Conservation (phyloP, 2,329 filamentous ascomycete genomes). For the Pestalotiopsis sp. region DNA sequence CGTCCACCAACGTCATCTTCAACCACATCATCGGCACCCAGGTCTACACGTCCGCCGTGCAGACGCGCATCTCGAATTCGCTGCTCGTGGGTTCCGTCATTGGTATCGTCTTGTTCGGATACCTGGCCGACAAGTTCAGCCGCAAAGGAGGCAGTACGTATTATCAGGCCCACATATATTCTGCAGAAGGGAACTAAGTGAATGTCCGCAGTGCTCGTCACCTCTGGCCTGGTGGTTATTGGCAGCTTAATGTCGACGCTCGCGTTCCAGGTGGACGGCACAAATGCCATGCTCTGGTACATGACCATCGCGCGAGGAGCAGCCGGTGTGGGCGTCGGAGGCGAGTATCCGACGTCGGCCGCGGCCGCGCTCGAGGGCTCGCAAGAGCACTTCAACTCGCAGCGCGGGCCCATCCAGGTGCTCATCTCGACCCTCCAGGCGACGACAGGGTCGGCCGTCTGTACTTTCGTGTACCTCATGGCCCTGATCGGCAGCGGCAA, state of each 20-base stretch:
- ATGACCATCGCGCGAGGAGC: conserved; percentile 37
- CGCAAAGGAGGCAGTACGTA: conserved; percentile 28
- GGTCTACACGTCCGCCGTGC: conserved; percentile 28
- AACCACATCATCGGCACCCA: conserved; percentile 26
- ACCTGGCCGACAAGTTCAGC: conserved; percentile 30
- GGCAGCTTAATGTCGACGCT: conserved; percentile 36
- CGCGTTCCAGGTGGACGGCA: conserved; percentile 32
- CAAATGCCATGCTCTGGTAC: conserved; percentile 36
- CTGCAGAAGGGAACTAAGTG: not conserved
- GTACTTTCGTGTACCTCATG: conserved; percentile 36
- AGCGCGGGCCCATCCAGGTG: conserved; percentile 35
- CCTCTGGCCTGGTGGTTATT: conserved; percentile 30
- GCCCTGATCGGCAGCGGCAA: conserved; percentile 35
- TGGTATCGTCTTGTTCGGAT: conserved; percentile 34
- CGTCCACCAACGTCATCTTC: conserved; percentile 34
- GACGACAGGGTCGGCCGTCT: conserved; percentile 31
- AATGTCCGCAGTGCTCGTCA: conserved; percentile 23
- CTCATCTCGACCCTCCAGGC: conserved; percentile 37
- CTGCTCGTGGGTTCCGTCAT: conserved; percentile 33
- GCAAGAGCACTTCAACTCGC: conserved; percentile 20
- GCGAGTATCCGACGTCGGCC: conserved; percentile 38
- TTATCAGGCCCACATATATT: not conserved
- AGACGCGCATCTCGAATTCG: conserved; percentile 33
- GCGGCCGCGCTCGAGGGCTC: conserved; percentile 37
- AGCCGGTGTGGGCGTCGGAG: conserved; percentile 37